Conservation (phyloP, 192 early-diverging fungal genomes). For the Coemansia sp. region DNA sequence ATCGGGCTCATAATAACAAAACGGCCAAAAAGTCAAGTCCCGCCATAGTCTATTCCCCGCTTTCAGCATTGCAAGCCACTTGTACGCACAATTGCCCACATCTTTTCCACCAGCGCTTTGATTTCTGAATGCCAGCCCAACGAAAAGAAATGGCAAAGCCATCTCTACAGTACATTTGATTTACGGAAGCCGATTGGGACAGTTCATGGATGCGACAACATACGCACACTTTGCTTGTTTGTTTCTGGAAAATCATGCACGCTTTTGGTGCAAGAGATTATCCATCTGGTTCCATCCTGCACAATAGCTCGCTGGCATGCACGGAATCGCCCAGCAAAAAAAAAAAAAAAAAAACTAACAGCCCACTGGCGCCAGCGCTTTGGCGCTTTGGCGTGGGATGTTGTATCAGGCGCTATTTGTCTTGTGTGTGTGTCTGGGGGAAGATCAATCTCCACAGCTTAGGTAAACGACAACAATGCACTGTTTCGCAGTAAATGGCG, state of each 20-base stretch:
- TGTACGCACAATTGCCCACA: not conserved
- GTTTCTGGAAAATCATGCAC: not conserved
- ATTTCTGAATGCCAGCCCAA: not conserved
- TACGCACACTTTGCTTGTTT: no score
- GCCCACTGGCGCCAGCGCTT: not conserved
- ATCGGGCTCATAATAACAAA: not conserved
- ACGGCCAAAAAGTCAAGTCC: not conserved
- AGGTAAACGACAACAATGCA: not conserved
- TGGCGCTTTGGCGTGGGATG: not conserved
- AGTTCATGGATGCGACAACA: not conserved
- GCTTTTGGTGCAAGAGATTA: not conserved
- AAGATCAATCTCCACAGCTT: not conserved
- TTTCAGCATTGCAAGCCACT: not conserved
- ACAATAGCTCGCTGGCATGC: slow-evolving; percentile 3
- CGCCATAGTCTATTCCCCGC: not conserved
- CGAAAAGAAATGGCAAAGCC: no score
- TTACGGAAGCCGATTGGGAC: not conserved
- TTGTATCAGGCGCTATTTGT: no score
- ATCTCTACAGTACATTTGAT: not conserved
- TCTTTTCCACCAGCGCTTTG: not conserved
- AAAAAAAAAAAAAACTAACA: not conserved
- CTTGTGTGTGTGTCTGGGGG: no score
- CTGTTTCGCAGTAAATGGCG: not conserved
- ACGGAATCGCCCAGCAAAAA: not conserved
- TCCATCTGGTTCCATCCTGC: not conserved